A percentile compares a stretch with the other conserved stretches of the same genome.
These are phyloP conservation scores for Geotrichum ghanense DNA, from an alignment of 805 yeast genomes.

Conservation along the genomic window DNA sequence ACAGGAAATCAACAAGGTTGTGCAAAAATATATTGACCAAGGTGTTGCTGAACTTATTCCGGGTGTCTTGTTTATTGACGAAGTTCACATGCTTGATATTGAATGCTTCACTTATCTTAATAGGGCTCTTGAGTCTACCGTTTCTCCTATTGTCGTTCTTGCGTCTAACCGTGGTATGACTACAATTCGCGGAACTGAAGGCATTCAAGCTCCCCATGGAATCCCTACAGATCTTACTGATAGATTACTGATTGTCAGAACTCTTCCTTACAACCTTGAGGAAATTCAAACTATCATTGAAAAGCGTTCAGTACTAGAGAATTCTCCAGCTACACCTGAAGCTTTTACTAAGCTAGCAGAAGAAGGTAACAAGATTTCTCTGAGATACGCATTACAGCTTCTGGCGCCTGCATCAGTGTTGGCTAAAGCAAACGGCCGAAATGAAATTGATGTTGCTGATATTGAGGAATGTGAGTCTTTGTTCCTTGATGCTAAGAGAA, in stretches of 20 bases:
- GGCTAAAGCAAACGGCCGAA: slow-evolving; percentile 60
- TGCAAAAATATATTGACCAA: slow-evolving; percentile 90
- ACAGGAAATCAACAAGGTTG: slow-evolving; percentile 89
- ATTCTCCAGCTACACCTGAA: slow-evolving; percentile 48
- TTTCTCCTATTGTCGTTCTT: slow-evolving; percentile 89
- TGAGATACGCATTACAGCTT: slow-evolving; percentile 86
- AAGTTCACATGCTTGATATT: slow-evolving; percentile 95
- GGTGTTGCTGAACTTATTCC: slow-evolving; percentile 97
- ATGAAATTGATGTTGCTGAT: slow-evolving; percentile 56
- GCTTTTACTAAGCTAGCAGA: slow-evolving; percentile 66
- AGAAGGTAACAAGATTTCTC: slow-evolving; percentile 65
- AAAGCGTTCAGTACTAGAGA: slow-evolving; percentile 73
- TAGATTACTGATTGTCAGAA: slow-evolving; percentile 81
- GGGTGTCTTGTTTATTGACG: slow-evolving; percentile 95
- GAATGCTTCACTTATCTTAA: slow-evolving; percentile 94
- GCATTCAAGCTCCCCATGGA: slow-evolving; percentile 84
- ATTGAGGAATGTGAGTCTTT: slow-evolving; percentile 72
- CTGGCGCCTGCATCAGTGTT: slow-evolving; percentile 84
- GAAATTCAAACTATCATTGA: slow-evolving; percentile 76
- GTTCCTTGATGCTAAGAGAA: slow-evolving; percentile 78
- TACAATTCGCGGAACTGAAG: slow-evolving; percentile 80
- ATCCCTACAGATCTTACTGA: slow-evolving; percentile 92
- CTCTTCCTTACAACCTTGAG: slow-evolving; percentile 74
- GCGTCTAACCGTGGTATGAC: slow-evolving; percentile 96
- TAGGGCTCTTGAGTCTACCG: slow-evolving; percentile 81